Conservation (phyloP, 495 filamentous ascomycete genomes). For the Polyplosphaeria fusca region DNA sequence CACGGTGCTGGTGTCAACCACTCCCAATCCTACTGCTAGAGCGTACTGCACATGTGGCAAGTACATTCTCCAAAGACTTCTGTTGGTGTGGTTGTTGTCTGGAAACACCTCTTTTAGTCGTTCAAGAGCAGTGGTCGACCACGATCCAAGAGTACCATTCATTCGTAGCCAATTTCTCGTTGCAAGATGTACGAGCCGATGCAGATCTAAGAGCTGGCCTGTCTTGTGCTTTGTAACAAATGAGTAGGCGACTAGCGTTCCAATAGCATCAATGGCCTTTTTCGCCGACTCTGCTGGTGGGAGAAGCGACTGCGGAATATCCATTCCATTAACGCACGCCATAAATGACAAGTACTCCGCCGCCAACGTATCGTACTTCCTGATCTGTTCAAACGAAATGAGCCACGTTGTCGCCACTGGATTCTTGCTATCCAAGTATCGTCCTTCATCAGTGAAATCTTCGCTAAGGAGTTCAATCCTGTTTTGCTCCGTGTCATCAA, state of each 20-base stretch:
- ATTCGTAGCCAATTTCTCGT: slow-evolving; percentile 43
- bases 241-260: slow-evolving; percentile 39
- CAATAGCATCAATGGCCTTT: slow-evolving; percentile 36
- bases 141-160: neutral
- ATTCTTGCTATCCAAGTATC: slow-evolving; percentile 47
- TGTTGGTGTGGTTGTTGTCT: slow-evolving; percentile 1
- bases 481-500: slow-evolving; percentile 45
- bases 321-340: slow-evolving; percentile 45
- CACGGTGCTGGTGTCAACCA: too few relatives aligned
- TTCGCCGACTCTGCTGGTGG: slow-evolving; percentile 30
- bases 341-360: slow-evolving; percentile 46
- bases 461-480: slow-evolving; percentile 46
- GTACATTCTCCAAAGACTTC: slow-evolving; percentile 6
- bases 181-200: slow-evolving; percentile 50
- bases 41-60: slow-evolving; percentile 6
- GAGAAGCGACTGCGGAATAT: slow-evolving; percentile 45
- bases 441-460: slow-evolving; percentile 50
- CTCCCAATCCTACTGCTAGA: neutral
- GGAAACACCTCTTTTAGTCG: slow-evolving; percentile 16
- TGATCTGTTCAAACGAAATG: slow-evolving; percentile 53
- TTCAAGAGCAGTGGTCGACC: neutral
- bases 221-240: slow-evolving; percentile 30
- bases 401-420: slow-evolving; percentile 56
- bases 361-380: slow-evolving; percentile 33
- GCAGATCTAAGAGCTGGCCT: slow-evolving; percentile 38